These are phyloP conservation scores for Chalaropsis thielavioides DNA, from an alignment of 2,329 filamentous ascomycete species.

Conservation along the genomic window DNA sequence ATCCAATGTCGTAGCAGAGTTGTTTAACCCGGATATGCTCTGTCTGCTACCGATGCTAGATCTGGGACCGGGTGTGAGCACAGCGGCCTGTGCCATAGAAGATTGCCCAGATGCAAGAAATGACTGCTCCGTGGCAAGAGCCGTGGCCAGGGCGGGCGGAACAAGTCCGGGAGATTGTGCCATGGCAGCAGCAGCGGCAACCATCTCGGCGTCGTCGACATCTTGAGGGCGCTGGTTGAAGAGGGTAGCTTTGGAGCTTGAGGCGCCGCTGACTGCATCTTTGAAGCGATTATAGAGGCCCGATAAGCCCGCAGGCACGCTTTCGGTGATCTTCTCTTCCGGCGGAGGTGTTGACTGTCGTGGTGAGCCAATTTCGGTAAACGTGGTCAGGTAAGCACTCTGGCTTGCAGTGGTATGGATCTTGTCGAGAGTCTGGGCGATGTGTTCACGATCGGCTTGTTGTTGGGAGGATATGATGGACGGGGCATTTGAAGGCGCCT, in stretches of 20 bases:
- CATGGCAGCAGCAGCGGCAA: constrained; percentile 21
- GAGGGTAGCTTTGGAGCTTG: constrained; percentile 11
- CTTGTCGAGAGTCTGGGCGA: constrained; percentile 65
- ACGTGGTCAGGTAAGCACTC: constrained; percentile 72
- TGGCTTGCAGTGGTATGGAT: constrained; percentile 84
- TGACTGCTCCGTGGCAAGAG: constrained; percentile 25
- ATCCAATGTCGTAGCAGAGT: background rate
- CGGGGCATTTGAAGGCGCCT: constrained; percentile 33
- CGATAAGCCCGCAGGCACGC: constrained; percentile 73
- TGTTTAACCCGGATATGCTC: constrained; percentile 5
- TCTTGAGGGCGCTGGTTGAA: constrained; percentile 24
- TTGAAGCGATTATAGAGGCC: constrained; percentile 77
- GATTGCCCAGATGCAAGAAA: constrained; percentile 20
- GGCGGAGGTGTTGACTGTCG: constrained; percentile 44
- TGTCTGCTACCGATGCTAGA: constrained; percentile 14
- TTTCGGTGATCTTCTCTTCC: constrained; percentile 59
- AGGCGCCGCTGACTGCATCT: constrained; percentile 57
- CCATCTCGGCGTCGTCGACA: constrained; percentile 31
- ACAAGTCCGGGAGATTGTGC: constrained; percentile 22
- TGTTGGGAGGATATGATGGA: constrained; percentile 27
- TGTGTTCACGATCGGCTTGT: constrained; percentile 49
- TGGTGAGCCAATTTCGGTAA: constrained; percentile 75
- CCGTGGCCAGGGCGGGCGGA: constrained; percentile 24
- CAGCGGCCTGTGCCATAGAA: constrained; percentile 11
- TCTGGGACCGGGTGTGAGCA: constrained; percentile 8